phyloP scores from a whole-genome alignment of 208 protist genomes.

The Endotrypanum monterogeii region DNA sequence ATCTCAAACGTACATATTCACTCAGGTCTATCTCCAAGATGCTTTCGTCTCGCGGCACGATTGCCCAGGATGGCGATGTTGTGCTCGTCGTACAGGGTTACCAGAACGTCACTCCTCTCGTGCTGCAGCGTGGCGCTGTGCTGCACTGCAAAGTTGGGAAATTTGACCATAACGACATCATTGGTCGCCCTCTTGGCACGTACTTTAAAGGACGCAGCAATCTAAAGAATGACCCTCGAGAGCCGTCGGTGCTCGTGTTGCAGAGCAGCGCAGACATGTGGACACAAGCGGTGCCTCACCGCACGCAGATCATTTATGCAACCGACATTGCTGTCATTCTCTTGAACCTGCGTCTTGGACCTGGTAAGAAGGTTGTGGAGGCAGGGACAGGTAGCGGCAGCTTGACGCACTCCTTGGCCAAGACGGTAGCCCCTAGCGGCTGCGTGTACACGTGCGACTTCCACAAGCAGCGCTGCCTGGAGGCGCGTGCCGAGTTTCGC shows the following conservation, averaged over 20 bases:
- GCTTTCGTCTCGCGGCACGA: slow-evolving; percentile 43
- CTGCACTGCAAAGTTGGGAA: slow-evolving; percentile 85
- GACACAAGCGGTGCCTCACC: slow-evolving; percentile 89
- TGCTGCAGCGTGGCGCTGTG: slow-evolving; percentile 54
- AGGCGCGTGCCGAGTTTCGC: slow-evolving; percentile 80
- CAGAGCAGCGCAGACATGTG: slow-evolving; percentile 89
- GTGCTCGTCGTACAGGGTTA: slow-evolving; percentile 77
- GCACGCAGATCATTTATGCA: slow-evolving; percentile 93
- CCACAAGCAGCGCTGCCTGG: slow-evolving; percentile 79
- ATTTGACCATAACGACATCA: slow-evolving; percentile 85
- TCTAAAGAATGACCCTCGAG: slow-evolving; percentile 45
- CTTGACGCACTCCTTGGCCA: slow-evolving; percentile 85
- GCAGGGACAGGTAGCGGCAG: slow-evolving; percentile 91
- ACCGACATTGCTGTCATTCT: slow-evolving; percentile 91
- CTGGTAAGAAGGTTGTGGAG: slow-evolving; percentile 82
- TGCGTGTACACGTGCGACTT: slow-evolving; percentile 90
- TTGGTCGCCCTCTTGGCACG: slow-evolving; percentile 61
- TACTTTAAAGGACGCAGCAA: slow-evolving; percentile 73
- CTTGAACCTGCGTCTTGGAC: slow-evolving; percentile 69
- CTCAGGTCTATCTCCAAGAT: slow-evolving; percentile 15
- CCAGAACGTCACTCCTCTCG: slow-evolving; percentile 64
- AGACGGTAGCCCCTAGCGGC: slow-evolving; percentile 78
- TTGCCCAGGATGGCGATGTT: slow-evolving; percentile 75
- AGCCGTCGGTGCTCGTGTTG: slow-evolving; percentile 63
- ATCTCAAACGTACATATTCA: neutral